A percentile compares a stretch with the other conserved stretches of the same genome.
Conservation (phyloP, 2,329 filamentous ascomycete species). For the Monilinia fructicola region DNA sequence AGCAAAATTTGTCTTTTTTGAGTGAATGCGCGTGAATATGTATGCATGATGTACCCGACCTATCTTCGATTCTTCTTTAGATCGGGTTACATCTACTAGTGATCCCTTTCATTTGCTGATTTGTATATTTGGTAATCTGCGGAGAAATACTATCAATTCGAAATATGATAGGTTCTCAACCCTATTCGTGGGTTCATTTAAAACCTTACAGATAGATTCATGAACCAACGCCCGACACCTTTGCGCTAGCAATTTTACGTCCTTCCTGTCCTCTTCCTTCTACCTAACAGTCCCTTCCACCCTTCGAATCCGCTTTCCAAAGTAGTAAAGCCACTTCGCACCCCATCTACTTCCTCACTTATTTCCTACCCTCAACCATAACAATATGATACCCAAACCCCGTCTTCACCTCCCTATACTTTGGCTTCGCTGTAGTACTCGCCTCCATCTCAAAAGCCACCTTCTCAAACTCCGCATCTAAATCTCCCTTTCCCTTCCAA, state of each 20-base stretch:
- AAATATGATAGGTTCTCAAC: slow-evolving; percentile 3
- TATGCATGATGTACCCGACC: neutral
- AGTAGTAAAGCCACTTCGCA: neutral
- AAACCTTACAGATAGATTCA: neutral
- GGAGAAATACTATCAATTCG: neutral
- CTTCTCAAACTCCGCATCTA: slow-evolving; percentile 69
- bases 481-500: slow-evolving; percentile 67
- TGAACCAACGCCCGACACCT: slow-evolving; percentile 3
- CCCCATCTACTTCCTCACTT: slow-evolving; percentile 4
- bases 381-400: slow-evolving; percentile 77
- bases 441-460: slow-evolving; percentile 68
- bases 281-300: neutral
- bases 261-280: neutral
- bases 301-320: neutral
- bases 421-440: slow-evolving; percentile 63
- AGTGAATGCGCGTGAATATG: slow-evolving; percentile 15
- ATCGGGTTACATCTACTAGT: neutral
- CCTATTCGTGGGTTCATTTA: slow-evolving; percentile 13
- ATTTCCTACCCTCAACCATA: slow-evolving; percentile 57
- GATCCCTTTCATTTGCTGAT: neutral
- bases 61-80: neutral
- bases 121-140: neutral
- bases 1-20: slow-evolving; percentile 7
- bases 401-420: slow-evolving; percentile 70
- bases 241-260: neutral